Conservation (phyloP, 352 stramenopile species). For the Bremia lactucae region DNA sequence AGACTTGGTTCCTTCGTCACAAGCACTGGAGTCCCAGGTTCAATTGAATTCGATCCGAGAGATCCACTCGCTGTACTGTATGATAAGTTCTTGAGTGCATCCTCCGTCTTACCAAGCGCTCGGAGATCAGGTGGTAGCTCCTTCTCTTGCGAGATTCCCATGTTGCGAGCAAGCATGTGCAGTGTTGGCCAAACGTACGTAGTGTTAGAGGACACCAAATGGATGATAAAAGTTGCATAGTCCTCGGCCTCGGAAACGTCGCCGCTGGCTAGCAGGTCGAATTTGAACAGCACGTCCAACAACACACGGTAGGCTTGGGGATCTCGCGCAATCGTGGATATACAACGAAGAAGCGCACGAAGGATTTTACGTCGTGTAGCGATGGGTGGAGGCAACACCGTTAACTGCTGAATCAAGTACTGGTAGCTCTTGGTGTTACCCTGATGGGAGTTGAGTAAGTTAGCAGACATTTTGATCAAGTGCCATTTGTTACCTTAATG, state of each 20-base stretch:
- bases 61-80: conserved; percentile 25
- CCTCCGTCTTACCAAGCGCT: conserved; percentile 1
- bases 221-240: conserved; percentile 61
- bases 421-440: conserved; percentile 77
- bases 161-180: conserved; percentile 75
- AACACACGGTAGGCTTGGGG: conserved; percentile 55
- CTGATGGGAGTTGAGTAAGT: conserved; percentile 11
- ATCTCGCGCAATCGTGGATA: conserved; percentile 65
- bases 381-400: conserved; percentile 24
- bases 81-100: conserved; percentile 2
- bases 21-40: conserved; percentile 4
- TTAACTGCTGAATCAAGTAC: conserved; percentile 58
- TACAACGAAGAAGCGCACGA: conserved; percentile 56
- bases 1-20: conserved; percentile 13
- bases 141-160: conserved; percentile 41
- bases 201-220: conserved; percentile 76
- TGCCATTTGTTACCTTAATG: conserved; percentile 33
- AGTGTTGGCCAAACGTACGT: conserved; percentile 72
- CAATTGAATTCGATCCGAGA: conserved; percentile 22
- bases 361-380: conserved; percentile 62
- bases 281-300: conserved; percentile 77
- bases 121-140: conserved; percentile 30
- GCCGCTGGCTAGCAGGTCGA: conserved; percentile 40
- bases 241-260: conserved; percentile 48
- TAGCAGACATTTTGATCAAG: background rate